Evolutionary conservation across 306 rosid species (phyloP), one percentile per base, ranked within the genome.

Genomic region (Crotalaria pallida): DNA sequence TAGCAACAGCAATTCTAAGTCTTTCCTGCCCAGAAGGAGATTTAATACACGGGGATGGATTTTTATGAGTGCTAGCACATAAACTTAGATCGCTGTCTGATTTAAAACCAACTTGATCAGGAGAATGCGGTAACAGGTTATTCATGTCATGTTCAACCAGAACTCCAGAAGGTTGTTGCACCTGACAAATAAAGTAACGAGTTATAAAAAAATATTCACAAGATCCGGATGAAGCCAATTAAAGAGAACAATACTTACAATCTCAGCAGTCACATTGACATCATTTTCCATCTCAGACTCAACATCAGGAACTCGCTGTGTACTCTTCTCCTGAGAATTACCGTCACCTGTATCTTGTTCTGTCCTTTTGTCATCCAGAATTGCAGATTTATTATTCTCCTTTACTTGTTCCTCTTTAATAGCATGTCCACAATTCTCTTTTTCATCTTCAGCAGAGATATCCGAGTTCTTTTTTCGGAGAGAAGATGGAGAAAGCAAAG

Each of bases 121-220:
- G 91, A 73, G 96, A 86, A 79, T 73, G 41, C 70, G 87, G 57
- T 24, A 69, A 70, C 47, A 76, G 66, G 79, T 89, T 88, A 68
- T 91, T 89, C 55, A 75, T 56, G 71, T 95, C 77, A 57, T 69
- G 95, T 69, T 91, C 93, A 61, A 48, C 51, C 69, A 95, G 83
- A 71, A 89, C 75, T 58, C 78, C 84, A 41, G 88, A 84, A 66
- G 84, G 51, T 61, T 68, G 85, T 44, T 77, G 84, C 72, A 55
- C 86, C 90, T 85, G 86, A 27, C 67, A 77, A 76, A 70, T 3
- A 47, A 58, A 72, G 27, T 56, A 26, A 34, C 13, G 22, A 13
- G 13, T 57, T 10, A 22, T 58, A 56, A 45, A 60, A 22, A 60
- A 60, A 61, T 45, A 23, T 67, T 18, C 16, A 43, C 48, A 17